Evolutionary conservation across 2,329 filamentous ascomycete species (phyloP).

Genomic region (Botryotinia calthae): DNA sequence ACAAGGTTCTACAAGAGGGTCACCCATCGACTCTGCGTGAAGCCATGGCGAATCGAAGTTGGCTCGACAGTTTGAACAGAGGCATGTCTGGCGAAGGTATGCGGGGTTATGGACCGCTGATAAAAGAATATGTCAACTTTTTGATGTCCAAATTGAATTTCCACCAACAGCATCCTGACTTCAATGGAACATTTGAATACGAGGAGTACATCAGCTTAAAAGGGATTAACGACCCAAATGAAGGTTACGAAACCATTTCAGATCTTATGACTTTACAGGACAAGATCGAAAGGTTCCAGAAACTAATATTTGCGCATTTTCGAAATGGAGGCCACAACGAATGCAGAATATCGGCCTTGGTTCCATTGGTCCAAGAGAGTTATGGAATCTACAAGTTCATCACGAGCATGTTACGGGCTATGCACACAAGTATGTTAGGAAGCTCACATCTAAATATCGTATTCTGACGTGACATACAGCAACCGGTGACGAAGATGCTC

Average conservation of each 20-base stretch:
- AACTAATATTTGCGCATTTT: conserved; percentile 97
- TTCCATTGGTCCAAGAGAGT: conserved; percentile 92
- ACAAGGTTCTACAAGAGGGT: conserved; percentile 96
- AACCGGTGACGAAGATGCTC: conserved; percentile 88
- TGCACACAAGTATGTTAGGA: conserved; percentile 79
- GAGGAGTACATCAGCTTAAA: conserved; percentile 98
- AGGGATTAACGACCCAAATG: conserved; percentile 97
- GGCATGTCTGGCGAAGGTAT: conserved; percentile 80
- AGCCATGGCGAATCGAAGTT: conserved; percentile 81
- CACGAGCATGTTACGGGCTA: conserved; percentile 97
- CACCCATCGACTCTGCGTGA: conserved; percentile 85
- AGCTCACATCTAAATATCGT: not conserved
- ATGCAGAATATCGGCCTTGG: conserved; percentile 89
- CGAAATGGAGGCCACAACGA: conserved; percentile 90
- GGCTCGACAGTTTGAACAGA: conserved; percentile 89
- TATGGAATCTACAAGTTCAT: conserved; percentile 99
- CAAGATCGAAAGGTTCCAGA: conserved; percentile 98
- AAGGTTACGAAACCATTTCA: conserved; percentile 94
- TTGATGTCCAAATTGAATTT: conserved; percentile 93
- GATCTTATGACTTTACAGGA: conserved; percentile 97
- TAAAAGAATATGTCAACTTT: conserved; percentile 95
- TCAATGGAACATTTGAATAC: conserved; percentile 98
- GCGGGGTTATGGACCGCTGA: conserved; percentile 86
- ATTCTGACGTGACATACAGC: conserved; percentile 47
- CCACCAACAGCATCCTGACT: conserved; percentile 93